phyloP scores from a whole-genome alignment of 495 filamentous ascomycete species.

The Platismatia glauca region DNA sequence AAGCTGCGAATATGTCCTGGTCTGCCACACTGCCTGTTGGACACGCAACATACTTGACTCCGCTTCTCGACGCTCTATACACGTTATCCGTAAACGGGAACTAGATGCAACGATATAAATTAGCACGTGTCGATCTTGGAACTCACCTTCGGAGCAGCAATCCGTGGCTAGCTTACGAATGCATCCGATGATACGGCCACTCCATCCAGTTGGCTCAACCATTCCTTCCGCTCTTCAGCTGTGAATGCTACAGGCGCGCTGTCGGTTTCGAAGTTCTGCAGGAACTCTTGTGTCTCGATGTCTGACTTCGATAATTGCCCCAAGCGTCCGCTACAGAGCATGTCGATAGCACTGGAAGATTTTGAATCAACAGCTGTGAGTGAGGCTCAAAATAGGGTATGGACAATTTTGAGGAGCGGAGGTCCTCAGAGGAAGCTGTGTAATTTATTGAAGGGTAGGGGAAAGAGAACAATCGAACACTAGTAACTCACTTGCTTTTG shows the following conservation, averaged over 20 bases:
- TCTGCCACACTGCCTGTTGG: conserved; percentile 94
- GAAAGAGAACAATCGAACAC: conserved; percentile 41
- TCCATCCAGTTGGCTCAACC: conserved; percentile 68
- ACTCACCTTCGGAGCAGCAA: neutral
- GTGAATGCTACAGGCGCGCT: conserved; percentile 81
- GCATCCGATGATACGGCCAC: conserved; percentile 89
- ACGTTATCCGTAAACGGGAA: conserved; percentile 99
- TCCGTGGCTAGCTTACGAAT: conserved; percentile 39
- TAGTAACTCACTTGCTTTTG: conserved; percentile 61
- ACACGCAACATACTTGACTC: conserved; percentile 91
- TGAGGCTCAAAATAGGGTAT: neutral
- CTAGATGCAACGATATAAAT: neutral
- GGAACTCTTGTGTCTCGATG: neutral
- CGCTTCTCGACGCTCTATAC: conserved; percentile 25
- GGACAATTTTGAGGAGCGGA: neutral
- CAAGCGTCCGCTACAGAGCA: conserved; percentile 7
- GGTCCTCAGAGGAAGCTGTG: neutral
- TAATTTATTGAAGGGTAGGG: conserved; percentile 24
- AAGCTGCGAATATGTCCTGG: conserved; percentile 65
- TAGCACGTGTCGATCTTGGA: neutral
- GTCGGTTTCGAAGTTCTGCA: neutral
- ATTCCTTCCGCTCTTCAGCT: conserved; percentile 70
- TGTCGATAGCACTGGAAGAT: neutral
- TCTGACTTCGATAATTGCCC: neutral
- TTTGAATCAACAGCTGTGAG: neutral